A percentile compares a stretch with the other conserved stretches of the same genome.
These are phyloP conservation scores for Smallanthus sonchifolius DNA, from an alignment of 129 eudicot genomes.

Conservation along the genomic window DNA sequence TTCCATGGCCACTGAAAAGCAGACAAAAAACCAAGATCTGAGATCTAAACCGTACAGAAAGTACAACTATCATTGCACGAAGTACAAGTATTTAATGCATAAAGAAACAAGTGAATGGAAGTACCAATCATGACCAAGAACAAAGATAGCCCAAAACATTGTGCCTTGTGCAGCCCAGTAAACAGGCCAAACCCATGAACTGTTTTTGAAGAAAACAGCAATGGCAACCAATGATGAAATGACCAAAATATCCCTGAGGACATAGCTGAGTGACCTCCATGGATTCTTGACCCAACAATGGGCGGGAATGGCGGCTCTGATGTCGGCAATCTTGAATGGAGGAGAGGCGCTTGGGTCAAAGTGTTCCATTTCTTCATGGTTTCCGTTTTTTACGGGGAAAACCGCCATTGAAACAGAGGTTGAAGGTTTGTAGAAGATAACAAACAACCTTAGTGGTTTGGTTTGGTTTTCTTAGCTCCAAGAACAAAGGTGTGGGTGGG, in stretches of 20 bases:
- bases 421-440: background rate
- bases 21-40: conserved; percentile 1
- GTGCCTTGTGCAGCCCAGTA: conserved; percentile 85
- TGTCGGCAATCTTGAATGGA: conserved; percentile 39
- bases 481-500: conserved; percentile 23
- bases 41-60: conserved; percentile 7
- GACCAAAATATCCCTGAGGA: conserved; percentile 36
- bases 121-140: conserved; percentile 85
- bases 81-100: conserved; percentile 15
- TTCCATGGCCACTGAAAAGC: conserved; percentile 70
- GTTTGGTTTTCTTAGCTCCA: conserved; percentile 16
- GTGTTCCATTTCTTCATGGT: background rate
- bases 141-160: conserved; percentile 85
- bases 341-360: conserved; percentile 48
- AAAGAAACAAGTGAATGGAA: conserved; percentile 9
- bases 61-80: background rate
- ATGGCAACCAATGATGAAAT: conserved; percentile 33
- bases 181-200: conserved; percentile 60
- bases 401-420: conserved; percentile 32
- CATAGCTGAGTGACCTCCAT: conserved; percentile 43
- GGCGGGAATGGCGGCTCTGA: conserved; percentile 48
- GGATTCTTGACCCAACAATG: conserved; percentile 47
- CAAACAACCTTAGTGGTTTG: background rate
- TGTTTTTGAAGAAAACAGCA: conserved; percentile 35
- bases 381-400: conserved; percentile 1